phyloP scores from a whole-genome alignment of 2,329 filamentous ascomycete genomes.

The Sclerotinia spermophila region DNA sequence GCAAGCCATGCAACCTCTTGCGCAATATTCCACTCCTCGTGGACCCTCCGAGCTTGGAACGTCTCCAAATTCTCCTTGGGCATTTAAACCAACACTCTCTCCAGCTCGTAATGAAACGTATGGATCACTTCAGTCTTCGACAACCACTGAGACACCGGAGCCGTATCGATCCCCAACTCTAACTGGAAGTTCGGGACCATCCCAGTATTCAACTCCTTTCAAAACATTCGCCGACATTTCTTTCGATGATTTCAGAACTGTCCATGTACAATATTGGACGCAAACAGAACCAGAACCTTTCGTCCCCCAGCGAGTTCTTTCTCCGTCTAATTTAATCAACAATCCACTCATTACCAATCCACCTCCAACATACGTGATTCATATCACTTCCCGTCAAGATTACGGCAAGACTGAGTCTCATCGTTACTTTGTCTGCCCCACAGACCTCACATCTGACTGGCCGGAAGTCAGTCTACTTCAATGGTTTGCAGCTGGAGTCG shows the following conservation, averaged over 20 bases:
- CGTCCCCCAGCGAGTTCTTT: constrained; percentile 23
- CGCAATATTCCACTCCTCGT: not conserved
- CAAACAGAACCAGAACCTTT: constrained; percentile 5
- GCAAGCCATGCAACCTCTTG: not conserved
- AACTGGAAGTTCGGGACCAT: not conserved
- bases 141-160: not conserved
- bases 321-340: constrained; percentile 25
- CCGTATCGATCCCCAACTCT: not conserved
- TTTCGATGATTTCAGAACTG: constrained; percentile 4
- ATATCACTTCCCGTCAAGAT: constrained; percentile 31
- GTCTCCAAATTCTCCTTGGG: not conserved
- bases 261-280: not conserved
- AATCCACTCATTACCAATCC: constrained; percentile 27
- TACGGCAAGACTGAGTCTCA: constrained; percentile 32
- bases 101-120: not conserved
- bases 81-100: not conserved
- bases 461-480: constrained; percentile 27
- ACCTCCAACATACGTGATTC: constrained; percentile 29
- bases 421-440: constrained; percentile 32
- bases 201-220: not conserved
- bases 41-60: not conserved
- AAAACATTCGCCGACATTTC: constrained; percentile 3
- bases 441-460: constrained; percentile 29
- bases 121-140: not conserved
- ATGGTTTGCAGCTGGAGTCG: constrained; percentile 31